A percentile compares a stretch with the other conserved stretches of the same genome.
phyloP scores from a whole-genome alignment of 768 basidiomycete genomes.

The Lanmaoa pseudosensibilis region DNA sequence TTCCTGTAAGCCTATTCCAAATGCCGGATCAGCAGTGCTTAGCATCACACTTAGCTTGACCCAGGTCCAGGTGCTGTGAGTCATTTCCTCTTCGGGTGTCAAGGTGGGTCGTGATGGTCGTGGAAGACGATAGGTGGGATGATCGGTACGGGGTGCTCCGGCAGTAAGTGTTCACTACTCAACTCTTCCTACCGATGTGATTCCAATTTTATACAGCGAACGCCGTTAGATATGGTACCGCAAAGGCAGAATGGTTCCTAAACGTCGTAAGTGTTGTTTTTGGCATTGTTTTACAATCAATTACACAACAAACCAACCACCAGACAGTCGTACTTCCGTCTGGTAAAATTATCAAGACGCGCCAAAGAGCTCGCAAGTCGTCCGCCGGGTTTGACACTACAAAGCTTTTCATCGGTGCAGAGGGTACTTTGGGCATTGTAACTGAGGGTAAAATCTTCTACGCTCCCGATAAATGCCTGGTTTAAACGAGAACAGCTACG shows the following conservation, averaged over 20 bases:
- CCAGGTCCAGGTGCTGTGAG: slow-evolving; percentile 70
- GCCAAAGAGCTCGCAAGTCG: slow-evolving; percentile 76
- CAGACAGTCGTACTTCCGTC: slow-evolving; percentile 84
- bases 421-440: slow-evolving; percentile 88
- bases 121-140: slow-evolving; percentile 80
- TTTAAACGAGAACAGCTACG: slow-evolving; percentile 52
- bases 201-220: slow-evolving; percentile 48
- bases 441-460: slow-evolving; percentile 58
- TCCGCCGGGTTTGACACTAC: slow-evolving; percentile 86
- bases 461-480: background rate
- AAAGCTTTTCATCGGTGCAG: slow-evolving; percentile 87
- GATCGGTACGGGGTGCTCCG: slow-evolving; percentile 84
- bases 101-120: slow-evolving; percentile 10
- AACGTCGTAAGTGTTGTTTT: slow-evolving; percentile 55
- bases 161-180: slow-evolving; percentile 51
- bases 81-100: slow-evolving; percentile 2
- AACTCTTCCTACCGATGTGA: background rate
- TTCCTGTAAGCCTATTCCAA: slow-evolving; percentile 56
- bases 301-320: background rate
- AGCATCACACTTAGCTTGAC: slow-evolving; percentile 49
- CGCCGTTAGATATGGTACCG: slow-evolving; percentile 84
- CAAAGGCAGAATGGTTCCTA: slow-evolving; percentile 85
- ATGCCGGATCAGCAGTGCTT: background rate
- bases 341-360: slow-evolving; percentile 86
- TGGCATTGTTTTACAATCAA: background rate